Percentiles rank a stretch among this genome's conserved stretches.
These are phyloP conservation scores for Xylariaceae sp. DNA, from an alignment of 2,329 filamentous ascomycete genomes.

Conservation along the genomic window DNA sequence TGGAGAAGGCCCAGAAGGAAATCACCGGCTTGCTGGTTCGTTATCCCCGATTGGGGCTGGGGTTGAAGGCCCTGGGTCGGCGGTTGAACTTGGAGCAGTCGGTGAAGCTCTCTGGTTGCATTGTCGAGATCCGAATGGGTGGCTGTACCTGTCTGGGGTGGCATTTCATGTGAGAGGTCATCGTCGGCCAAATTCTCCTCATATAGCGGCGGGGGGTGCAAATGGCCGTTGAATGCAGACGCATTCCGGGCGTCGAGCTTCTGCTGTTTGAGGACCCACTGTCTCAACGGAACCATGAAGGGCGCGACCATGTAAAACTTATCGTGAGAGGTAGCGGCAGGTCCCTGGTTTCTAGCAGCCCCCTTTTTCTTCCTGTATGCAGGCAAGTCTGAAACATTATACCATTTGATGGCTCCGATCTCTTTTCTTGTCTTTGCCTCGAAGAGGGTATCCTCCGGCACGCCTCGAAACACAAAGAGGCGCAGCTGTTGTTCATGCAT, in stretches of 20 bases:
- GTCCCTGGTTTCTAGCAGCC: slow-evolving; percentile 45
- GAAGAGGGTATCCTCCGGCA: slow-evolving; percentile 81
- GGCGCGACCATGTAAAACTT: slow-evolving; percentile 99
- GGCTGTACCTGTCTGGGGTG: too few species aligned
- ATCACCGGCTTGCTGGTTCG: slow-evolving; percentile 37
- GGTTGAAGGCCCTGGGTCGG: slow-evolving; percentile 43
- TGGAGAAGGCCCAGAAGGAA: slow-evolving; percentile 48
- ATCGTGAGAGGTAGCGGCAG: slow-evolving; percentile 53
- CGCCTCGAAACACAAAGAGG: slow-evolving; percentile 83
- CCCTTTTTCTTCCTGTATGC: slow-evolving; percentile 64
- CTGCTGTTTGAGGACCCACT: slow-evolving; percentile 83
- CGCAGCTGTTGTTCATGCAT: slow-evolving; percentile 91
- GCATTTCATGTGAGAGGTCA: slow-evolving; percentile 40
- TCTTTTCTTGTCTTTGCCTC: slow-evolving; percentile 90
- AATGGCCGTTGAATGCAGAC: slow-evolving; percentile 28
- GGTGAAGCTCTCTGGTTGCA: slow-evolving; percentile 38
- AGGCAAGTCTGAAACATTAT: slow-evolving; percentile 79
- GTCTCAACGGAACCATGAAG: slow-evolving; percentile 76
- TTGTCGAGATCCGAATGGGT: slow-evolving; percentile 19
- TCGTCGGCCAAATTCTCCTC: slow-evolving; percentile 58
- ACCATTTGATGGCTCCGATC: slow-evolving; percentile 96
- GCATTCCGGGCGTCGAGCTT: slow-evolving; percentile 55
- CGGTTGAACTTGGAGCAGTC: slow-evolving; percentile 48
- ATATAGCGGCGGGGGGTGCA: slow-evolving; percentile 35
- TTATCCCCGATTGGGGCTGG: too few species aligned